Base-by-base conservation (phyloP, 2,329 filamentous ascomycete species). In the Trichoderma koningii region DNA sequence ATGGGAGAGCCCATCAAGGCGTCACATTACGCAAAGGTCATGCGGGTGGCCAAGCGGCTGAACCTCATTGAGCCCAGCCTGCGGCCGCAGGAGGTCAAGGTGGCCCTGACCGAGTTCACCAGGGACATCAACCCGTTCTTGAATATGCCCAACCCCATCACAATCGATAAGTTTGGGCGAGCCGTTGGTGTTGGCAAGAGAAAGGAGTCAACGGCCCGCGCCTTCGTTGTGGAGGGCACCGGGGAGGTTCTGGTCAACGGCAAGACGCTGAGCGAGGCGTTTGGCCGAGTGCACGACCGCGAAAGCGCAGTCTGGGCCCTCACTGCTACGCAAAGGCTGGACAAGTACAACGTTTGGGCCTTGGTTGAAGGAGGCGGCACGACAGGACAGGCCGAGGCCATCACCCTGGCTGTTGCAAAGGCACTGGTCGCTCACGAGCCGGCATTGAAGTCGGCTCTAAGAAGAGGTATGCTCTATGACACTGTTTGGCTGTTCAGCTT, bases 321-420 rank as follows among this genome's bases (percentile, higher is more conserved):
- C 73, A 92, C 93, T 73, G 85, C 87, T 56, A 96, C 93, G 26
- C 83, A 90, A 50, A 84, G 95, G 68, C 79, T 96, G 69, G 93
- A 97, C 82, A 98, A 97, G 78, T 99, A 99, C 82, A 99, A 99
- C 73, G 87, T 97, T 3, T 99, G 92, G 89, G 93, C 89, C 61
- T 79, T 91, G 56, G 91, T 93, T 3, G 83, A 85, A 66, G 95
- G 95, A 64, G 95, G 95, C 70, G 95, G 95, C 71, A 90, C 91
- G 55, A 99, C 95, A 56, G 95, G 95, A 2, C 96, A 99, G 79
- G 94, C 95, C 7, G 95, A 99, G 79, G 93, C 95, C 41, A 85
- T 98, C 73, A 96, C 94, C 48, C 79, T 99, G 78, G 95, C 92
- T 21, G 85, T 98, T 74, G 90, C 91, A 64, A 95, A 94, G 78